These are phyloP conservation scores for Trichoderma aggressivum DNA, from an alignment of 2,329 filamentous ascomycete genomes.

Conservation along the genomic window DNA sequence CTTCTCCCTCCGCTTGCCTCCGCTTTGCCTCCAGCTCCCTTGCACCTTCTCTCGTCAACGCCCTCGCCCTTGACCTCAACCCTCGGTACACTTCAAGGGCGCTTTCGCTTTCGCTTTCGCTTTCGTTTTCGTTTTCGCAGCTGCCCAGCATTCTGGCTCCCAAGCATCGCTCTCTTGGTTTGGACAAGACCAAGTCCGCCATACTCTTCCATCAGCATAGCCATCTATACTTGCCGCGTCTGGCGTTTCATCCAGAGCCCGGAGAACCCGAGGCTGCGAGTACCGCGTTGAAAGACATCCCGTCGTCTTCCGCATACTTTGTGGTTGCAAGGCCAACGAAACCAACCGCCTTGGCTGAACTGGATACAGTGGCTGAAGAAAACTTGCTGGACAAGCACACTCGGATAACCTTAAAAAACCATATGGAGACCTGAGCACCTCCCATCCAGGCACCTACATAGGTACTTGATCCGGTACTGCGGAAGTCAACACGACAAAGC, in stretches of 20 bases:
- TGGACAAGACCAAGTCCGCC: not conserved
- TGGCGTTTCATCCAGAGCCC: not conserved
- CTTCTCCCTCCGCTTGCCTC: slow-evolving; percentile 17
- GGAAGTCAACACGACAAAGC: too few species aligned
- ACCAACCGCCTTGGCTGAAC: too few species aligned
- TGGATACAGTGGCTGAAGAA: not conserved
- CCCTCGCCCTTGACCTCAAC: not conserved
- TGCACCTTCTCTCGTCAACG: not conserved
- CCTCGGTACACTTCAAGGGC: not conserved
- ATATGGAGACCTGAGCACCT: not conserved
- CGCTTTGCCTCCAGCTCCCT: slow-evolving; percentile 15
- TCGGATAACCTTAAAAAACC: not conserved
- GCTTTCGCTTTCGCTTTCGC: too few species aligned
- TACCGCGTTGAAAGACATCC: not conserved
- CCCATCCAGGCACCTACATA: not conserved
- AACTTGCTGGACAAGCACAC: not conserved
- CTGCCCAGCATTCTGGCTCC: not conserved
- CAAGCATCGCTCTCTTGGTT: not conserved
- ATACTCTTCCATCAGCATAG: not conserved
- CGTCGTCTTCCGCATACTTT: not conserved
- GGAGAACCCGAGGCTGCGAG: not conserved
- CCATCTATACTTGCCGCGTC: not conserved
- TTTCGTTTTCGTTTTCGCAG: not conserved
- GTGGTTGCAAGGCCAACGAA: not conserved
- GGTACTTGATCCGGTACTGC: too few species aligned